Evolutionary conservation across 2,329 filamentous ascomycete genomes (phyloP), one percentile per base, ranked within the genome.

Genomic region (Arthroderma uncinatum): DNA sequence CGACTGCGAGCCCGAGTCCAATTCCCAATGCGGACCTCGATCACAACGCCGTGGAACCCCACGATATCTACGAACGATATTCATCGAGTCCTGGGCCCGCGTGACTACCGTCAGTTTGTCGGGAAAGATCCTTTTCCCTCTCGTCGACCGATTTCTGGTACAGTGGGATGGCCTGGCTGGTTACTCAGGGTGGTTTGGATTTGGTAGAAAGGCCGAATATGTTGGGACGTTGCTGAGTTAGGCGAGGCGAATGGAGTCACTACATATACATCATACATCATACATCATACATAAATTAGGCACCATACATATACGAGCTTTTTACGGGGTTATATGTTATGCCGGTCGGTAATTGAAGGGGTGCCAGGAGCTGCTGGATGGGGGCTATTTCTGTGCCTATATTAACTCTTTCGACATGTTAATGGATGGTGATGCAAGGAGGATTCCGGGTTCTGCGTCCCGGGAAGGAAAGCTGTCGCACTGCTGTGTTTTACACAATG

Each of bases 31-130:
- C 72, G 8, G 70, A 65, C 19, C 16, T 23, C 52, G 9, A 33
- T n/a, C 2, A 10, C 52, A 54, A 54, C 33, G 52, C 16, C 52
- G 52, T 40, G 36, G 21, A 44, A 42, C 53, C 37, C 37, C 8
- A 14, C 36, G 33, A 61, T 71, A 79, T 61, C 84, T 92, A 74
- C 82, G 83, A 61, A 84, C 87, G 8, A 76, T 97, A 12, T 98
- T 93, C 69, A 81, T 96, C 28, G 93, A 98, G 76, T 93, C 87
- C 19, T 96, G 91, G 85, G 92, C 93, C 2, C 80, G 93, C 14
- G 87, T 95, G 14, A 84, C 80, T 62, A 85, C 82, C 10, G 72
- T 97, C 62, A 97, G 92, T 73, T 70, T 96, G 59, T 95, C 89
- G 37, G 93, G 92, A 0, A 85, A 82, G 67, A 73, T 97, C 37